Evolutionary conservation across 768 basidiomycete genomes (phyloP).

Genomic region (Hypsizygus marmoreus): DNA sequence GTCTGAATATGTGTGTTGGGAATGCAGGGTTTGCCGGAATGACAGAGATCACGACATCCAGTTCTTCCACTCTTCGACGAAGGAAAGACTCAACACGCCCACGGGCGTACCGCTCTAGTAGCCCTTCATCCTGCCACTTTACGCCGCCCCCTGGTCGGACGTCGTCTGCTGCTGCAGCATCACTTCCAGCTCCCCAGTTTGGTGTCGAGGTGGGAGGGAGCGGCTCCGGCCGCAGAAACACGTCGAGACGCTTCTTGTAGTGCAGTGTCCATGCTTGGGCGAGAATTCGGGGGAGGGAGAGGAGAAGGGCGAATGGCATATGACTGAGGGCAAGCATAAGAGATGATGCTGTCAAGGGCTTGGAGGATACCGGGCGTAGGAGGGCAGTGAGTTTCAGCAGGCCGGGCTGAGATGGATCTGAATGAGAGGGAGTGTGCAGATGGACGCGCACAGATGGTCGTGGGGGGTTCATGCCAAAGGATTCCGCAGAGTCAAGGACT

Average conservation of each 20-base stretch:
- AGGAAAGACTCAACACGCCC: too few relatives aligned
- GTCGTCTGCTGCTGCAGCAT: neutral
- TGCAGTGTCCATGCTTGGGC: constrained; percentile 63
- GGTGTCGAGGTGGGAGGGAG: constrained; percentile 30
- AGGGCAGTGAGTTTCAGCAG: constrained; percentile 56
- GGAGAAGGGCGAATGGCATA: constrained; percentile 54
- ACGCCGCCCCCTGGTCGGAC: constrained; percentile 30
- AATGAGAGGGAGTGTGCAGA: constrained; percentile 28
- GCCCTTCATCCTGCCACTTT: constrained; percentile 32
- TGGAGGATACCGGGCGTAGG: constrained; percentile 36
- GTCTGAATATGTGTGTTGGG: constrained; percentile 23
- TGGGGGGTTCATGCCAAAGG: too few relatives aligned
- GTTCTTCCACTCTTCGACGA: constrained; percentile 32
- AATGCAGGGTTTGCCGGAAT: constrained; percentile 36
- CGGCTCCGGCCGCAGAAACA: constrained; percentile 64
- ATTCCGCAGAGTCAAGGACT: too few relatives aligned
- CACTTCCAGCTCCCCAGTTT: constrained; percentile 28
- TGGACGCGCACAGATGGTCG: constrained; percentile 45
- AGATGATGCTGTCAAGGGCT: constrained; percentile 40
- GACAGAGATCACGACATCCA: constrained; percentile 37
- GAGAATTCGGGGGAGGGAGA: constrained; percentile 61
- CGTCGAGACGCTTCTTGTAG: constrained; percentile 56
- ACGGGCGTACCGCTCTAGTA: constrained; percentile 38
- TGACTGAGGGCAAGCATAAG: constrained; percentile 40
- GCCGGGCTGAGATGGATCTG: constrained; percentile 23